A percentile compares a stretch with the other conserved stretches of the same genome.
Conservation (phyloP, 257 asterid species). For the Paraleonurus japonicus region DNA sequence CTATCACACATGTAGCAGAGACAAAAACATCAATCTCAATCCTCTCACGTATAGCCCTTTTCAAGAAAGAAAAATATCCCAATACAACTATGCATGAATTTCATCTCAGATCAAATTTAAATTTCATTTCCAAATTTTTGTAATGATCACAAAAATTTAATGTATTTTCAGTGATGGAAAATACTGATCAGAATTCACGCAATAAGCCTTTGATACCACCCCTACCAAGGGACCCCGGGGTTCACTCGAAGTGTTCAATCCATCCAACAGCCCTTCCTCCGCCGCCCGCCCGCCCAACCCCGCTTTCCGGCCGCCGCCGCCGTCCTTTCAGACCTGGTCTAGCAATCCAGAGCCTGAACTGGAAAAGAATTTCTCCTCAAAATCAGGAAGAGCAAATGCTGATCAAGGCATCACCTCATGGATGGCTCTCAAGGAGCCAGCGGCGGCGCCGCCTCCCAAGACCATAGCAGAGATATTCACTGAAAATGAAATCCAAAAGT, state of each 20-base stretch:
- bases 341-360: constrained; percentile 31
- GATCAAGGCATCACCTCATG: constrained; percentile 58
- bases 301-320: constrained; percentile 41
- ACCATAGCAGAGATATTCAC: constrained; percentile 33
- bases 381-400: constrained; percentile 29
- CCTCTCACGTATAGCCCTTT: constrained; percentile 30
- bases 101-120: not conserved
- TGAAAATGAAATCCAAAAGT: constrained; percentile 17
- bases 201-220: constrained; percentile 48
- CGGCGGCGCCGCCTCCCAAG: constrained; percentile 10
- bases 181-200: constrained; percentile 32
- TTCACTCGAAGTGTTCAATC: constrained; percentile 87
- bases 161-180: constrained; percentile 46
- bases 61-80: constrained; percentile 25
- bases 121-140: not conserved
- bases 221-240: constrained; percentile 72
- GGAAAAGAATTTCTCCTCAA: constrained; percentile 22
- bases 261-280: constrained; percentile 37
- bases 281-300: constrained; percentile 29
- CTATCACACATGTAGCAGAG: not conserved
- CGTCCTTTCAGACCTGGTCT: constrained; percentile 55
- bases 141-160: not conserved
- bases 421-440: constrained; percentile 81
- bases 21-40: constrained; percentile 44
- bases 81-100: constrained; percentile 1